These are phyloP conservation scores for Tephrocybe sp. DNA, from an alignment of 768 basidiomycete species.

Conservation along the genomic window DNA sequence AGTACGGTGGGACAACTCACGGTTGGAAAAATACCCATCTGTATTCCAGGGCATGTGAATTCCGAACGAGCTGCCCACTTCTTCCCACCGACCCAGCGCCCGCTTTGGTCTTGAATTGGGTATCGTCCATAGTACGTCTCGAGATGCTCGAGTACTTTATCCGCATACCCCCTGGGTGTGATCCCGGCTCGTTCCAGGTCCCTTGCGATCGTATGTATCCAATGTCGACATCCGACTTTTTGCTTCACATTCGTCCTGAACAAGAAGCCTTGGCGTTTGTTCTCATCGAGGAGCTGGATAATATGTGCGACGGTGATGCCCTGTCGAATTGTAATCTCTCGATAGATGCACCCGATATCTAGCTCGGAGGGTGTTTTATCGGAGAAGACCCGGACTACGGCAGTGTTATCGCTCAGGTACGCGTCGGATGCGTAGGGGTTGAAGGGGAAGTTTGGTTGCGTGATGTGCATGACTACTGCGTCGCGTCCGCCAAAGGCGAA, in stretches of 20 bases:
- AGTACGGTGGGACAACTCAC: too few species aligned
- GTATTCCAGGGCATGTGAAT: constrained; percentile 4
- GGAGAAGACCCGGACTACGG: constrained; percentile 10
- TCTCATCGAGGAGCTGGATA: constrained; percentile 12
- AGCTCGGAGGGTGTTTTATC: constrained; percentile 9
- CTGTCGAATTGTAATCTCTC: constrained; percentile 8
- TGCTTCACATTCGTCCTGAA: constrained; percentile 16
- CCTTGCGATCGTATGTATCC: constrained; percentile 13
- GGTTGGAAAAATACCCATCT: constrained; percentile 4
- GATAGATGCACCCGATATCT: constrained; percentile 17
- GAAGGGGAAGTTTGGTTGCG: constrained; percentile 9
- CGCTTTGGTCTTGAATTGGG: neutral
- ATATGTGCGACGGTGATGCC: constrained; percentile 14
- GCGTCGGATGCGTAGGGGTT: neutral
- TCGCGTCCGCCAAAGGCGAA: constrained; percentile 11
- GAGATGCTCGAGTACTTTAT: constrained; percentile 1
- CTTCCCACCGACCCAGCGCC: neutral
- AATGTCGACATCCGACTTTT: constrained; percentile 21
- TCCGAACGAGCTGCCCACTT: constrained; percentile 4
- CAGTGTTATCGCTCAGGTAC: neutral
- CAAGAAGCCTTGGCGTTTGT: constrained; percentile 14
- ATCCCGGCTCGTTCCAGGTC: constrained; percentile 8
- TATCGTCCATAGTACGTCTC: constrained; percentile 7
- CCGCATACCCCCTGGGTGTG: constrained; percentile 2
- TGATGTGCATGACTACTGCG: constrained; percentile 15